Evolutionary conservation across 495 filamentous ascomycete species (phyloP), one percentile per base, ranked within the genome.

Genomic region (Penicillium flavigenum): DNA sequence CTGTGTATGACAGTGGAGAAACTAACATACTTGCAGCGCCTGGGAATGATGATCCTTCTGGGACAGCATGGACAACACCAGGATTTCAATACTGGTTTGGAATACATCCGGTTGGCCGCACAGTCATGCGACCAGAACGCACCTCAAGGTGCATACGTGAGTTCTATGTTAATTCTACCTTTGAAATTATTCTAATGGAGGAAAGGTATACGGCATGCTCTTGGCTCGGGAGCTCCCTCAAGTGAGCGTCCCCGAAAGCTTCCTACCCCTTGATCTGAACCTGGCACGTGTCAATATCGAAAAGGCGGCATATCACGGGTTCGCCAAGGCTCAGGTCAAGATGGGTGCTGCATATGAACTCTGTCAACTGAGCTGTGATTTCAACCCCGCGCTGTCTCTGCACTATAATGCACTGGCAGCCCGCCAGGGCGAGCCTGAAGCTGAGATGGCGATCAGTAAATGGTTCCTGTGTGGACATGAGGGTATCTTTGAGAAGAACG

Each of bases 391-490:
- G 6, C 76, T 96, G 49, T 97, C 93, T 5, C 72, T 98, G 56
- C 94, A 98, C 63, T 98, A 98, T 72, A 96, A 97, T 68, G 91
- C 90, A 52, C 81, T 98, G 41, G 95, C 94, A 19, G 88, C 94
- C 4, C 85, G 88, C 41, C 95, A 98, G 72, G 86, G 86, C 9
- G 91, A 97, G 63, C 75, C 89, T 0, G 94, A 98, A 65, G 94
- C 93, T 1, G 90, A 96, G 51, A 91, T 98, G 82, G 91, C 92
- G 24, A 93, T 98, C 57, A 97, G 92, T 67, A 95, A 97, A 72
- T 98, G 94, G 94, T 98, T 98, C 72, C 79, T 98, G 26, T 97
- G 94, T 65, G 94, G 94, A 8, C 90, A 92, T 60, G 92, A 98
- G 67, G 85, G 85, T 24, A 79, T 92, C 6, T 97, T 98, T 67